A percentile compares a stretch with the other conserved stretches of the same genome.
phyloP scores from a whole-genome alignment of 1,284 basidiomycete genomes.

The Fomes fomentarius region DNA sequence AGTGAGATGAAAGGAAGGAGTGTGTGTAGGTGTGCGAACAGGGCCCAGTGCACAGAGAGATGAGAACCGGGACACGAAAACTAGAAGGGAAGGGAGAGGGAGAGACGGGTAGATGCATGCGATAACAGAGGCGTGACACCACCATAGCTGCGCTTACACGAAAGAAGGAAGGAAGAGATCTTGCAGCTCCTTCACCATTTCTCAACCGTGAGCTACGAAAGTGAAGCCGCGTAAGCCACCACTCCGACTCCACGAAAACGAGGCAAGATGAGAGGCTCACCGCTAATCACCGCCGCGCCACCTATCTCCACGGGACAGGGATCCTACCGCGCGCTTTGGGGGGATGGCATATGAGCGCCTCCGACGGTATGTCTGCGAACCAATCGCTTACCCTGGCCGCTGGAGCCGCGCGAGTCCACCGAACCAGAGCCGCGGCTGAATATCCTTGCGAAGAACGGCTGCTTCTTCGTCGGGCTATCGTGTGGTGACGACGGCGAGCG shows the following conservation, averaged over 20 bases:
- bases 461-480: constrained; percentile 26
- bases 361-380: constrained; percentile 34
- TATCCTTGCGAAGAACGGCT: constrained; percentile 36
- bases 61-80: not conserved
- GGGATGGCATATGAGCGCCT: constrained; percentile 25
- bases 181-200: not conserved
- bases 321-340: constrained; percentile 16
- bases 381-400: constrained; percentile 32
- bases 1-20: not conserved
- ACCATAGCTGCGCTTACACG: not conserved
- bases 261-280: not conserved
- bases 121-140: not conserved
- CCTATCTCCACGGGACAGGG: constrained; percentile 5
- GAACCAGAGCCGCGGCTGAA: constrained; percentile 35
- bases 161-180: not conserved
- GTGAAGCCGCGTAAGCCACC: not conserved
- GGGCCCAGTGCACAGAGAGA: not conserved
- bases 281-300: not conserved
- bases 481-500: constrained; percentile 16
- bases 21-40: not conserved
- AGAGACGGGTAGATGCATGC: not conserved
- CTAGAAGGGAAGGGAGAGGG: not conserved
- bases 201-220: not conserved
- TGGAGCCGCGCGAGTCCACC: constrained; percentile 31
- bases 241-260: not conserved